Conservation (phyloP, 345 rosid species). For the Populus pruinosa region DNA sequence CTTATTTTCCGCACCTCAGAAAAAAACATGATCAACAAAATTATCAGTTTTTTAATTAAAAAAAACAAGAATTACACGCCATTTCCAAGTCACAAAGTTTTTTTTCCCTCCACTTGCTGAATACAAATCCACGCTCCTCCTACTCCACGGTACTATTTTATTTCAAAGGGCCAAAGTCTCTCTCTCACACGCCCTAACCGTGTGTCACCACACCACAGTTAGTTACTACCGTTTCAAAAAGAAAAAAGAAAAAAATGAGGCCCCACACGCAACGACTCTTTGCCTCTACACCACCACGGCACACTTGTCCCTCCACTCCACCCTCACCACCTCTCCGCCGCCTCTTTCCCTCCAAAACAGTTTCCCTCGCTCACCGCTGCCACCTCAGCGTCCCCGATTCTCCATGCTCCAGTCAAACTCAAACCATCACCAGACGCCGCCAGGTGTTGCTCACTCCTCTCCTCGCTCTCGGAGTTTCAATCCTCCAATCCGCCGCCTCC, state of each 20-base stretch:
- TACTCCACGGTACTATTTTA: too few species aligned
- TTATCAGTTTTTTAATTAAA: too few species aligned
- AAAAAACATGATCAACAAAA: neutral
- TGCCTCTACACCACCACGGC: neutral
- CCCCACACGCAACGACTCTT: neutral
- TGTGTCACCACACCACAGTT: neutral
- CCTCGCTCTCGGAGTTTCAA: slow-evolving; percentile 24
- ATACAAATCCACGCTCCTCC: neutral
- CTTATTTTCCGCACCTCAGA: neutral
- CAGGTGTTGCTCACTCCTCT: slow-evolving; percentile 43
- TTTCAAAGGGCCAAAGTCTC: too few species aligned
- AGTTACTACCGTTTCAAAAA: neutral
- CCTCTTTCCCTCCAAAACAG: slow-evolving; percentile 6
- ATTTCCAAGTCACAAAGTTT: slow-evolving; percentile 12
- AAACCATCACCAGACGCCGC: slow-evolving; percentile 30
- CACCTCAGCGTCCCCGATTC: slow-evolving; percentile 1
- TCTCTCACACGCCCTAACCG: neutral
- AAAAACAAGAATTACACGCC: neutral
- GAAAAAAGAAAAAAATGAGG: slow-evolving; percentile 10
- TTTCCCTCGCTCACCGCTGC: neutral
- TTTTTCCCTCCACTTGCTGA: neutral
- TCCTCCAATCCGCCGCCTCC: slow-evolving; percentile 20
- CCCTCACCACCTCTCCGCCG: slow-evolving; percentile 3
- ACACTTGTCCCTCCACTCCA: neutral
- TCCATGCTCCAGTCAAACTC: neutral